Conservation (phyloP, 768 basidiomycete genomes). For the Leccinellum luteum region DNA sequence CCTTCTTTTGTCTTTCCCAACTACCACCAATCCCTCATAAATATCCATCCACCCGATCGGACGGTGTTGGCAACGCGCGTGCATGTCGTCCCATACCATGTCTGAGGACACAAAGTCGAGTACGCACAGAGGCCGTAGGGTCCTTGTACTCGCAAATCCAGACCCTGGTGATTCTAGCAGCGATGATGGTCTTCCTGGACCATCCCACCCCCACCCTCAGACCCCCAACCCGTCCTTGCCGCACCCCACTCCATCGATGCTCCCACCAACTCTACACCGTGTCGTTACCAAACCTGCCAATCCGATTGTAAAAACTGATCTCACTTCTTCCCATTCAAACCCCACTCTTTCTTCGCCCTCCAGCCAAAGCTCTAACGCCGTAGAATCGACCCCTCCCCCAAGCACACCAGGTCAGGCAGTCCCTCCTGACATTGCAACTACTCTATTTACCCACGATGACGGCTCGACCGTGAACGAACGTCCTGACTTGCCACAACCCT, state of each 20-base stretch:
- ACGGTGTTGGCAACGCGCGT: constrained; percentile 29
- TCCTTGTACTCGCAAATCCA: constrained; percentile 63
- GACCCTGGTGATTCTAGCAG: constrained; percentile 46
- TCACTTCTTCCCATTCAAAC: constrained; percentile 42
- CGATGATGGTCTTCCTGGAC: constrained; percentile 33
- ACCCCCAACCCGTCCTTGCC: constrained; percentile 26
- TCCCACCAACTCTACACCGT: constrained; percentile 20
- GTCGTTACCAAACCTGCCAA: constrained; percentile 17
- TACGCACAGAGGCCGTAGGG: constrained; percentile 34
- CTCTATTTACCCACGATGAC: constrained; percentile 38
- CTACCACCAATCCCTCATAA: not conserved
- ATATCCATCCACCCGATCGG: constrained; percentile 17
- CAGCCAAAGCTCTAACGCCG: constrained; percentile 57
- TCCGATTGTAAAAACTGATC: constrained; percentile 35
- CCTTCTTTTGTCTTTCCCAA: not conserved
- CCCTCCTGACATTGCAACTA: constrained; percentile 40
- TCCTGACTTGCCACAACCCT: constrained; percentile 26
- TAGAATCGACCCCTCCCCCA: constrained; percentile 71
- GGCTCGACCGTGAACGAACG: constrained; percentile 33
- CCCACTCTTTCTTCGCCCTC: constrained; percentile 70
- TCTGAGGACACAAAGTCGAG: constrained; percentile 55
- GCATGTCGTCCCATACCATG: constrained; percentile 43
- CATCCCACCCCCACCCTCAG: constrained; percentile 15
- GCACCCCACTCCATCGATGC: constrained; percentile 26
- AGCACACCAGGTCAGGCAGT: constrained; percentile 55